These are phyloP conservation scores for Collybiopsis luxurians DNA, from an alignment of 768 basidiomycete species.

Conservation along the genomic window DNA sequence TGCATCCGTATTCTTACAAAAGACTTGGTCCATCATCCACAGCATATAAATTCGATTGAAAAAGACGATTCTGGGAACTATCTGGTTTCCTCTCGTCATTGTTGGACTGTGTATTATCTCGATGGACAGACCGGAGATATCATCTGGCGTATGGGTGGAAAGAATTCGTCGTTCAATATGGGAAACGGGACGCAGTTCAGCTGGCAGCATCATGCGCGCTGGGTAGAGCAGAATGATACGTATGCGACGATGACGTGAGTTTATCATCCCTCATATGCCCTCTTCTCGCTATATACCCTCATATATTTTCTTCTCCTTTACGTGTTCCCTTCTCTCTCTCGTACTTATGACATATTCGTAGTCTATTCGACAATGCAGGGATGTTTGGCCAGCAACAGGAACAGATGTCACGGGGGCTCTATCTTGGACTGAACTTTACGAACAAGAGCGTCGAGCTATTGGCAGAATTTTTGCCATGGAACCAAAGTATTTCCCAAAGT, in stretches of 20 bases:
- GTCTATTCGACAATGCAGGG: background rate
- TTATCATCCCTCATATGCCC: too few species aligned
- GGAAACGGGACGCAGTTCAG: constrained; percentile 12
- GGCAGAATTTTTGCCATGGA: background rate
- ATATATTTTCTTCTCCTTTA: too few species aligned
- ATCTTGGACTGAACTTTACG: background rate
- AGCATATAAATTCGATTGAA: constrained; percentile 9
- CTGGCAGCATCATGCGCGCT: constrained; percentile 18
- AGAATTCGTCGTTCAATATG: constrained; percentile 12
- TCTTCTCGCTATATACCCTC: too few species aligned
- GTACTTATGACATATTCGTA: too few species aligned
- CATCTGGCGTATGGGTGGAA: constrained; percentile 18
- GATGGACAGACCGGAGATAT: constrained; percentile 14
- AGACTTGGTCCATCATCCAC: background rate
- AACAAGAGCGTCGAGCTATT: background rate
- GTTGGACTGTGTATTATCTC: constrained; percentile 15
- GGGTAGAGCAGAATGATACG: constrained; percentile 9
- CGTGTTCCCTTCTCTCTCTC: too few species aligned
- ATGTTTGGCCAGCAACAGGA: background rate
- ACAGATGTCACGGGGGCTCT: constrained; percentile 3
- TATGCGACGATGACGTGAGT: constrained; percentile 12
- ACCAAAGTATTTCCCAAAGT: background rate
- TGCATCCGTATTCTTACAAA: too few species aligned
- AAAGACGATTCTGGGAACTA: constrained; percentile 16
- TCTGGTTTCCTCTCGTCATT: constrained; percentile 15